Conservation (phyloP, 805 yeast genomes). For the Barnettozyma salicaria region DNA sequence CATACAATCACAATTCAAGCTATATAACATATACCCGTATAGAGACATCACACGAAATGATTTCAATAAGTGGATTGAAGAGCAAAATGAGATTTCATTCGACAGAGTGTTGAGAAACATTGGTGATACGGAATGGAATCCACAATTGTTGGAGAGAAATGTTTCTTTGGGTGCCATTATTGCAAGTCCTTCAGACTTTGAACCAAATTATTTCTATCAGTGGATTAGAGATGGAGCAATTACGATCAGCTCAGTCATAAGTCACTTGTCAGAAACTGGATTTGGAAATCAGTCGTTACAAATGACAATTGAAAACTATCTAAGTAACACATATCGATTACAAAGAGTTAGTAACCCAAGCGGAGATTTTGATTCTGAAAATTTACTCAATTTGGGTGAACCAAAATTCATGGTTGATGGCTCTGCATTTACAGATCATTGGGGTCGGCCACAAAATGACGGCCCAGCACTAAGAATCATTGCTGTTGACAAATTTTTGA, state of each 20-base stretch:
- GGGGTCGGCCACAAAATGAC: constrained; percentile 97
- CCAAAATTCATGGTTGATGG: constrained; percentile 78
- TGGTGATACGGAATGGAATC: constrained; percentile 34
- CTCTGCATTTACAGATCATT: constrained; percentile 50
- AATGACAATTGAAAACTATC: constrained; percentile 48
- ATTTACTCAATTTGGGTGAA: constrained; percentile 69
- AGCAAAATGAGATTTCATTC: constrained; percentile 37
- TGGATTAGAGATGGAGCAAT: constrained; percentile 92
- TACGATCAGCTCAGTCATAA: constrained; percentile 59
- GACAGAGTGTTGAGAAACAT: constrained; percentile 41
- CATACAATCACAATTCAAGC: constrained; percentile 19
- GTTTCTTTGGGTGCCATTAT: constrained; percentile 66
- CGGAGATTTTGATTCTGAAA: constrained; percentile 45
- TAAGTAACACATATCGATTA: constrained; percentile 48
- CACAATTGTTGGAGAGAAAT: constrained; percentile 27
- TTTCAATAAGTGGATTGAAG: constrained; percentile 40
- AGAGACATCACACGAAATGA: constrained; percentile 22
- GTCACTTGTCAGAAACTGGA: constrained; percentile 41
- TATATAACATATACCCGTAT: constrained; percentile 19
- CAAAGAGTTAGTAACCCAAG: constrained; percentile 67
- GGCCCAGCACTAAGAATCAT: constrained; percentile 84
- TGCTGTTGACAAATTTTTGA: constrained; percentile 53
- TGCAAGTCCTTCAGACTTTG: constrained; percentile 69
- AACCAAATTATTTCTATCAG: constrained; percentile 81
- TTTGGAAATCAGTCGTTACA: constrained; percentile 23